phyloP scores from a whole-genome alignment of 2,329 filamentous ascomycete species.

The Rutstroemia sp. region DNA sequence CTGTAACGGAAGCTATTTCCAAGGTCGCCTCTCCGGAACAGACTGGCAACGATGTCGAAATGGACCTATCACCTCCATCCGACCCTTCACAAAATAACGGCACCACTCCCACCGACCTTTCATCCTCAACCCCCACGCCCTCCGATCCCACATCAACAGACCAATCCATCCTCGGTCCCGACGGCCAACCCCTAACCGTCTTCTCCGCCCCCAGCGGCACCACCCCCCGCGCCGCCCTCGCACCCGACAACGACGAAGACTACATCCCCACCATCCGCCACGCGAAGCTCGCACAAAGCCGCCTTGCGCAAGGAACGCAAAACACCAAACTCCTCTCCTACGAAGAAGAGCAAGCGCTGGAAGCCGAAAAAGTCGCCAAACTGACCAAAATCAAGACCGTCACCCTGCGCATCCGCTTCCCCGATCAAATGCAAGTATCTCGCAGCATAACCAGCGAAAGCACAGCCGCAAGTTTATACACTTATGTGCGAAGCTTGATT shows the following conservation, averaged over 20 bases:
- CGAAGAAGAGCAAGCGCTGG: slow-evolving; percentile 67
- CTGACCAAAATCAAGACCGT: slow-evolving; percentile 61
- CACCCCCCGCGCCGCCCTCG: slow-evolving; percentile 68
- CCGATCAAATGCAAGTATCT: slow-evolving; percentile 70
- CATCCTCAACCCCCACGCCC: slow-evolving; percentile 1
- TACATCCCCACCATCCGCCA: slow-evolving; percentile 70
- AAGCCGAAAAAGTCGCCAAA: slow-evolving; percentile 56
- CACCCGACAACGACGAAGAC: slow-evolving; percentile 61
- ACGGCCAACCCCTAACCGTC: slow-evolving; percentile 53
- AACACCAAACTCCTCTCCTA: slow-evolving; percentile 79
- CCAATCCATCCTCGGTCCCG: slow-evolving; percentile 22
- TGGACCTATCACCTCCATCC: slow-evolving; percentile 4
- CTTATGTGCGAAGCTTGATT: slow-evolving; percentile 67
- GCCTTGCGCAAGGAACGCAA: slow-evolving; percentile 51
- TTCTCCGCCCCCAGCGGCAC: slow-evolving; percentile 70
- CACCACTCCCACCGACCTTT: not conserved
- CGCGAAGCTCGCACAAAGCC: slow-evolving; percentile 66
- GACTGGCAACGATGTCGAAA: slow-evolving; percentile 6
- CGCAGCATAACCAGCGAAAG: slow-evolving; percentile 62
- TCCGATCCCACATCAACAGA: not conserved
- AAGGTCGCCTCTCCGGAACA: slow-evolving; percentile 12
- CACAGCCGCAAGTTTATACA: slow-evolving; percentile 65
- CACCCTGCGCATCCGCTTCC: slow-evolving; percentile 75
- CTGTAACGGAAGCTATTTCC: slow-evolving; percentile 15
- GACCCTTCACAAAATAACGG: not conserved